Base-by-base conservation (phyloP, 2,329 filamentous ascomycete genomes). In the Tolypocladium sp. region DNA sequence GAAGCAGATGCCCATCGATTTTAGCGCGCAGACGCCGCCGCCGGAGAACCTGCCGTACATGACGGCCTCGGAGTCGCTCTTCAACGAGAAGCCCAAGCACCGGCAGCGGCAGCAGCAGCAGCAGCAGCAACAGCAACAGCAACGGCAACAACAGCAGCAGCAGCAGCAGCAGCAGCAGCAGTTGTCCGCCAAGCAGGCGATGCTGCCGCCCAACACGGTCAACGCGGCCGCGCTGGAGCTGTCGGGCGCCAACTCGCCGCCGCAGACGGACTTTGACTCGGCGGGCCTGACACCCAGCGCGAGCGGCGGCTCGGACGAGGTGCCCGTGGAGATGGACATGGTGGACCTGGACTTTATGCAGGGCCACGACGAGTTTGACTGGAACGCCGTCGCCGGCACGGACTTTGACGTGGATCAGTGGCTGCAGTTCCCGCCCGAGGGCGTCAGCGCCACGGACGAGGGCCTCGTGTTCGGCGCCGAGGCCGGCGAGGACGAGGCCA, bases 381-480 rank as follows among this genome's bases (percentile, higher is more conserved):
- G 80, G 80, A 79, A 80, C 62, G 77, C 77, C 25, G 72, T 82
- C 4, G 73, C 79, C 20, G 79, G 76, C 7, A 77, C 79, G 10
- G 81, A 82, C 61, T 78, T 84, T 60, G 81, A 85, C 58, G 81
- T 84, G 57, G 81, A 83, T 59, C 80, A 84, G 64, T 85, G 81
- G 79, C 73, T 85, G 27, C 79, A 84, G 60, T 85, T 83, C 62
- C 81, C 81, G 7, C 75, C 76, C 2, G 81, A 83, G 56, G 78
- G 76, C 8, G 73, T 74, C 13, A 76, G 72, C 60, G 71, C 69
- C 41, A 65, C 68, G 9, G 75, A 74, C n/a, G 74, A 75, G 33
- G 69, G 69, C 30, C 37, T 12, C 15, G 25, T 17, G 4, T 9
- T 41, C 9, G 25, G 22, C 40, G 38, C 17, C 40, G 20, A 33